phyloP scores from a whole-genome alignment of 768 basidiomycete species.

The Leccinum disarticulatum region DNA sequence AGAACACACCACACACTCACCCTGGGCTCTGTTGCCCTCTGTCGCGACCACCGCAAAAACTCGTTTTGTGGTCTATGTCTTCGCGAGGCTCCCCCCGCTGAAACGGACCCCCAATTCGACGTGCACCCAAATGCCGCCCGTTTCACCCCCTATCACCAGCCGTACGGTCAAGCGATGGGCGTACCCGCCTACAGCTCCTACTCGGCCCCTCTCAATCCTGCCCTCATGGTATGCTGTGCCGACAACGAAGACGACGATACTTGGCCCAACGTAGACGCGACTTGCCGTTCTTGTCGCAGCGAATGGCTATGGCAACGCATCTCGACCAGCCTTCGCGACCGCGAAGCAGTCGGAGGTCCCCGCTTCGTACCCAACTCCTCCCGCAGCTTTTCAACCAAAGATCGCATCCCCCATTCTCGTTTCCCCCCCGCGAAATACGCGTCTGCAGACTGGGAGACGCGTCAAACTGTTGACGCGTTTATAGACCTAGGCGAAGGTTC shows the following conservation, averaged over 20 bases:
- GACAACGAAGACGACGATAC: slow-evolving; percentile 75
- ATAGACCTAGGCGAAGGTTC: slow-evolving; percentile 72
- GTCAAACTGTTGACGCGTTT: slow-evolving; percentile 68
- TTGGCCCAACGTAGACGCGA: slow-evolving; percentile 64
- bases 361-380: slow-evolving; percentile 28
- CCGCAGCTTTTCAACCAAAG: slow-evolving; percentile 13
- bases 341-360: slow-evolving; percentile 56
- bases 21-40: slow-evolving; percentile 50
- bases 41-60: slow-evolving; percentile 63
- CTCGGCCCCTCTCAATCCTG: slow-evolving; percentile 23
- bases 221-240: slow-evolving; percentile 45
- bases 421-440: slow-evolving; percentile 29
- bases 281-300: slow-evolving; percentile 63
- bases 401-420: slow-evolving; percentile 20
- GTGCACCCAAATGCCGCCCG: slow-evolving; percentile 32
- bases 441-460: slow-evolving; percentile 62
- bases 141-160: slow-evolving; percentile 34
- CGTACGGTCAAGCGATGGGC: slow-evolving; percentile 27
- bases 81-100: slow-evolving; percentile 53
- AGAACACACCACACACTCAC: slow-evolving; percentile 41
- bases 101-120: slow-evolving; percentile 38
- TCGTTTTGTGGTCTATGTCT: slow-evolving; percentile 70
- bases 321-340: slow-evolving; percentile 45
- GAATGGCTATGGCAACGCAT: slow-evolving; percentile 68
- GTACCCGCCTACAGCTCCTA: slow-evolving; percentile 29